Base-by-base conservation (phyloP, 768 basidiomycete species). In the Russula lepida region DNA sequence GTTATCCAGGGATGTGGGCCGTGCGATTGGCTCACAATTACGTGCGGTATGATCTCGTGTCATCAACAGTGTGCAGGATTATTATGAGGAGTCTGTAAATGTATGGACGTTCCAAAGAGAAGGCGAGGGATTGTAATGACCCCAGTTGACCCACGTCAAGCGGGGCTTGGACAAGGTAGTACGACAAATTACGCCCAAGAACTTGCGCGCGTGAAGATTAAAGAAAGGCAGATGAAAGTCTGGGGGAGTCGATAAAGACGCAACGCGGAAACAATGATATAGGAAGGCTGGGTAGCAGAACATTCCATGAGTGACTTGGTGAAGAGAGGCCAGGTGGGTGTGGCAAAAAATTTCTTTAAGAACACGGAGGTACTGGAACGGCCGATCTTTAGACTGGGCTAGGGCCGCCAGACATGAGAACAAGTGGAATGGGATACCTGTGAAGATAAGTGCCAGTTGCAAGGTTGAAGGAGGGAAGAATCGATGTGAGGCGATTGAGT, bases 1-100 rank as follows among this genome's bases (percentile, higher is more conserved):
- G 52, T 55, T 55, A 64, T 64, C 48, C 54, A 64, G 60, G 54
- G 25, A 23, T 21, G 15, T 21, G 6, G 27, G 27, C 63, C 60
- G 21, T 43, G 44, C 33, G 63, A 62, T 63, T 54, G 60, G 63
- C 60, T 56, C 63, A 21, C 37, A 28, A 21, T 54, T 56, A 56
- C 54, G 60, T 60, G 44, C 15, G 30, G 15, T 35, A 56, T 54
- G 55, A 48, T 62, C 63, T 63, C 63, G 63, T 64, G 63, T 63
- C 56, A 51, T 44, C 63, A 64, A 64, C 63, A n/a, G 63, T 64
- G 63, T 64, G 30, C 27, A 19, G 11, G 8, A 33, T 28, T 43
- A 43, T 53, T 58, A 39, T 58, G 17, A 37, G 33, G 13, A 2
- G 51, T 37, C 55, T 57, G 23, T 43, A 51, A 57, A 27, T 43